A percentile compares a stretch with the other conserved stretches of the same genome.
phyloP scores from a whole-genome alignment of 1,284 basidiomycete genomes.

The Hymenochaete sp. region DNA sequence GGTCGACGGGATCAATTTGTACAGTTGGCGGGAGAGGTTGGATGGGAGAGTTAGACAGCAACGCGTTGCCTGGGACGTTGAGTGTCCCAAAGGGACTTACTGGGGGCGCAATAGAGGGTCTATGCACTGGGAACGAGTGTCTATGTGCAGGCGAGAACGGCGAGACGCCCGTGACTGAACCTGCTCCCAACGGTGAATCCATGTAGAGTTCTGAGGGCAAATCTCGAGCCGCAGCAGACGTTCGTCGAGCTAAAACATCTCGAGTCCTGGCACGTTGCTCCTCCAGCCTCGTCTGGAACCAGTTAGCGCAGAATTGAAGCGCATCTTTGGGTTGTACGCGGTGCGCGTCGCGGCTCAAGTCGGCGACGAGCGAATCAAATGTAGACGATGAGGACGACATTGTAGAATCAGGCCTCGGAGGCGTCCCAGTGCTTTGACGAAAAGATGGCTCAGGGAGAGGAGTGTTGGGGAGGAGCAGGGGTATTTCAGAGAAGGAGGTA shows the following conservation, averaged over 20 bases:
- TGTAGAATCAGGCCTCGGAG: too few relatives aligned
- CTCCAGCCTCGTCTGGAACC: conserved; percentile 86
- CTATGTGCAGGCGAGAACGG: conserved; percentile 33
- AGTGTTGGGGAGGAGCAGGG: not conserved
- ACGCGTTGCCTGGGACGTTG: conserved; percentile 68
- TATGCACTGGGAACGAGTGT: conserved; percentile 33
- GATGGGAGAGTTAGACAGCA: conserved; percentile 42
- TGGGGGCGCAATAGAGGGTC: conserved; percentile 38
- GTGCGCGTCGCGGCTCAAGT: conserved; percentile 80
- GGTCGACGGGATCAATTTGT: conserved; percentile 48
- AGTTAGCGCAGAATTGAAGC: conserved; percentile 91
- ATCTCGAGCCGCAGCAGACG: conserved; percentile 38
- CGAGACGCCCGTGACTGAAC: conserved; percentile 35
- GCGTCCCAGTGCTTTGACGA: too few relatives aligned
- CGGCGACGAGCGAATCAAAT: conserved; percentile 72
- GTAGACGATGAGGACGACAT: conserved; percentile 45
- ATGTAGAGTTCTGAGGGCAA: conserved; percentile 51
- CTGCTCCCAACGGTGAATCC: conserved; percentile 39
- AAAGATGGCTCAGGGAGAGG: not conserved
- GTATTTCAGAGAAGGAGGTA: conserved; percentile 1
- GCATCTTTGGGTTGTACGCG: conserved; percentile 82
- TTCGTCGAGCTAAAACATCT: conserved; percentile 47
- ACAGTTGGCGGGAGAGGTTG: conserved; percentile 41
- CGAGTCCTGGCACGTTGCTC: conserved; percentile 69
- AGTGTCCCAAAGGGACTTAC: conserved; percentile 69